phyloP scores from a whole-genome alignment of 148 eudicot genomes.

The Talinum fruticosum region DNA sequence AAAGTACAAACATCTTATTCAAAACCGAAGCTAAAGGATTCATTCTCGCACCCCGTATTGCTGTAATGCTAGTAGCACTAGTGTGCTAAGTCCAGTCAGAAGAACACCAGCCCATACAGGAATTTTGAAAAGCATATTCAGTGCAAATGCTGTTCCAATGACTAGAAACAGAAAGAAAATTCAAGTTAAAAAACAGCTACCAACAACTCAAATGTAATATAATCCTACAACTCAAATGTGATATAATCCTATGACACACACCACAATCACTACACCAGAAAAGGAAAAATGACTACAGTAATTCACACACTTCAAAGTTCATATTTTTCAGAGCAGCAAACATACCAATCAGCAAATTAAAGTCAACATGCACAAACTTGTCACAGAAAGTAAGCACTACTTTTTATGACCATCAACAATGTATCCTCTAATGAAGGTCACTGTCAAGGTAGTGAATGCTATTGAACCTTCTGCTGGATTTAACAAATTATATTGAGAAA shows the following conservation, averaged over 20 bases:
- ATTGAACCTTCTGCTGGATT: too few species aligned
- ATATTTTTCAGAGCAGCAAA: not conserved
- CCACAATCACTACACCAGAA: too few species aligned
- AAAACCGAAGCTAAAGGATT: constrained; percentile 1
- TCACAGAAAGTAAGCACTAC: not conserved
- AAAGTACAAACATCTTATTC: not conserved
- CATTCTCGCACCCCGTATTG: constrained; percentile 75
- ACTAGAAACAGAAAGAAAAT: constrained; percentile 39
- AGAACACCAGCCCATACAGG: constrained; percentile 94
- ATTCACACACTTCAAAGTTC: not conserved
- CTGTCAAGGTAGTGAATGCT: too few species aligned
- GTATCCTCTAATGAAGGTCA: too few species aligned
- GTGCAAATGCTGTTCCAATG: constrained; percentile 94
- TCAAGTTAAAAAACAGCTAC: not conserved
- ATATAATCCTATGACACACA: not conserved
- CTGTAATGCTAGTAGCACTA: constrained; percentile 76
- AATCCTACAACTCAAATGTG: not conserved
- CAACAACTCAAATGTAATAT: not conserved
- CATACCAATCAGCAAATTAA: too few species aligned
- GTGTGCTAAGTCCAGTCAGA: constrained; percentile 88
- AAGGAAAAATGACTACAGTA: not conserved
- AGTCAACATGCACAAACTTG: not conserved
- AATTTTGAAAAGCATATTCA: constrained; percentile 85
- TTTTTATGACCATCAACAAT: too few species aligned
- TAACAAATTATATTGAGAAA: too few species aligned